Base-by-base conservation (phyloP, 805 yeast species). In the Yarrowia sp. region DNA sequence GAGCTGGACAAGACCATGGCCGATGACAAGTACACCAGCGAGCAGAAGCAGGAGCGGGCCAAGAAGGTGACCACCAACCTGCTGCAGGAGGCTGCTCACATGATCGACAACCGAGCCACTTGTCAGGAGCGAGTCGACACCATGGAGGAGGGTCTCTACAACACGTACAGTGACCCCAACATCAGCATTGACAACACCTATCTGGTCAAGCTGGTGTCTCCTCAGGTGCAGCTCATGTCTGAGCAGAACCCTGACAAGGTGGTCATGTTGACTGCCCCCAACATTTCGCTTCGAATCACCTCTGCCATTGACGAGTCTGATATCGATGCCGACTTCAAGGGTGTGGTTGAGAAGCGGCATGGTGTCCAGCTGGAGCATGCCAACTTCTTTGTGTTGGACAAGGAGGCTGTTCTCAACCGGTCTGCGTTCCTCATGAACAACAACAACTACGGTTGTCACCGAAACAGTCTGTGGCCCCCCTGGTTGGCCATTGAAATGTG, bases 401-500 rank as follows among this genome's bases (percentile, higher is more conserved):
- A 84, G 68, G 79, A 79, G 6, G 85, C 84, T 22, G 76, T 80
- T 43, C 71, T 74, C 18, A 70, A 74, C 32, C 73, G 79, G 22
- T 78, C 80, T 5, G 79, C 79, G 60, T 70, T 80, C 9, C 78
- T 80, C 36, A 80, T 82, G 69, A 81, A 83, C 47, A 75, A 77
- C 11, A 74, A 76, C 11, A 77, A 83, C 1, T 92, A 90, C 75
- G 95, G 96, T 0, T 82, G 89, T 1, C 74, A 71, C 8, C 71
- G 75, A 14, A 42, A 67, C 6, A 65, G 75, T 3, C 77, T 77
- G 17, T 92, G 97, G 98, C 97, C 97, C 2, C 96, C 97, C 0
- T 92, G 96, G 91, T 74, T 92, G 38, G 91, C 92, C 1, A 73
- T 84, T 55, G 96, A 90, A 70, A 78, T 86, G 22, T 84, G 89